Evolutionary conservation across 768 basidiomycete genomes (phyloP).

Genomic region (Kwoniella europaea): DNA sequence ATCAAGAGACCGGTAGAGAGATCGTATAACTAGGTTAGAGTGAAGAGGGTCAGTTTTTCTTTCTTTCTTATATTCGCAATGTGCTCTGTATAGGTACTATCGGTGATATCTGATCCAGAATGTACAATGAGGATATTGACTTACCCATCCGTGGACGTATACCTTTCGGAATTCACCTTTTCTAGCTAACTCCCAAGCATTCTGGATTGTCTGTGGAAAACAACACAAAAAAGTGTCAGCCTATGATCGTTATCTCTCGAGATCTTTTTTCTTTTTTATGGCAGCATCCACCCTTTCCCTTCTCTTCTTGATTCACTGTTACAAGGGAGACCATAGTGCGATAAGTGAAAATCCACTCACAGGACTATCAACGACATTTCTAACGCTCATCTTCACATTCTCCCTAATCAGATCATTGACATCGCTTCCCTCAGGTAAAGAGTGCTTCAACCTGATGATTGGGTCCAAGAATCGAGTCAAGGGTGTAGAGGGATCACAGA

Average conservation of each 20-base stretch:
- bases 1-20: constrained; percentile 48
- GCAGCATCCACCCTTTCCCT: too few species aligned
- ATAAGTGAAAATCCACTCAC: constrained; percentile 32
- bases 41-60: neutral
- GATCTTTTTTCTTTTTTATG: too few species aligned
- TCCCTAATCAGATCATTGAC: constrained; percentile 53
- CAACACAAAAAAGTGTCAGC: neutral
- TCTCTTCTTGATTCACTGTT: too few species aligned
- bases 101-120: too few species aligned
- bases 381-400: constrained; percentile 55
- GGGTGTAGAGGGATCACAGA: constrained; percentile 58
- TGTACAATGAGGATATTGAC: constrained; percentile 1
- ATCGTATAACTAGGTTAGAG: constrained; percentile 44
- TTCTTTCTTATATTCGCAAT: neutral
- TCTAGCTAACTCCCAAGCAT: constrained; percentile 47
- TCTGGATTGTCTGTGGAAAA: constrained; percentile 41
- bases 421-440: constrained; percentile 43
- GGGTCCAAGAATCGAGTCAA: constrained; percentile 76
- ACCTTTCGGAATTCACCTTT: constrained; percentile 44
- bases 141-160: constrained; percentile 57
- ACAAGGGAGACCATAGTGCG: too few species aligned
- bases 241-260: too few species aligned
- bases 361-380: constrained; percentile 53
- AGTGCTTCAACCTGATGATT: constrained; percentile 64
- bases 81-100: too few species aligned